A percentile compares a stretch with the other conserved stretches of the same genome.
phyloP scores from a whole-genome alignment of 345 rosid species.

The Populus davidiana region DNA sequence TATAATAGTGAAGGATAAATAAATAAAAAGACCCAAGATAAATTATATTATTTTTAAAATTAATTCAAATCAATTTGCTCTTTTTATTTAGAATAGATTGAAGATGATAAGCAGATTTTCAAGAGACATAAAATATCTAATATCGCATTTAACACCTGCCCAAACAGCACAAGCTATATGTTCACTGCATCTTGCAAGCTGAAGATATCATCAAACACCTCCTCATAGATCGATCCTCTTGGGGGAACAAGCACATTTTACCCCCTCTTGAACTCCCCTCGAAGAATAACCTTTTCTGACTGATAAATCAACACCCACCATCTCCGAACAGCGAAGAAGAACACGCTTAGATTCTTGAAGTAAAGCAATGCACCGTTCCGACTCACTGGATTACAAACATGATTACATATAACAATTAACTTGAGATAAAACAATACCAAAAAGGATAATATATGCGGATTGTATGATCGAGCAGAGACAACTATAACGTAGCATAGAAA shows the following conservation, averaged over 20 bases:
- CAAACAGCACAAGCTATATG: too few species aligned
- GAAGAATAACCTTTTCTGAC: conserved; percentile 38
- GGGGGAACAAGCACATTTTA: conserved; percentile 56
- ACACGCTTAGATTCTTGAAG: conserved; percentile 65
- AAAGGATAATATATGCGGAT: neutral
- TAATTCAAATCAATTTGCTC: too few species aligned
- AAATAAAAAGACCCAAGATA: too few species aligned
- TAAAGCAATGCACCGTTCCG: conserved; percentile 57
- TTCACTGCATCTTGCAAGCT: too few species aligned
- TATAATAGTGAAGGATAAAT: too few species aligned
- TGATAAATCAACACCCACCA: conserved; percentile 31
- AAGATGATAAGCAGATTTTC: too few species aligned
- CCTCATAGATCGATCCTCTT: too few species aligned
- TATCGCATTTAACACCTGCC: too few species aligned
- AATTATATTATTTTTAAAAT: too few species aligned
- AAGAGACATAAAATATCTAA: too few species aligned
- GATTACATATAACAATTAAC: neutral
- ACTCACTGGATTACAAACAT: conserved; percentile 46
- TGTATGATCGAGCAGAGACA: neutral
- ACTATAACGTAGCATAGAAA: neutral
- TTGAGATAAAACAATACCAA: neutral
- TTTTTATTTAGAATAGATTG: too few species aligned
- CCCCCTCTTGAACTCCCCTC: conserved; percentile 58
- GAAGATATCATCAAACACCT: too few species aligned
- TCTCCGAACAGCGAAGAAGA: conserved; percentile 76